phyloP scores from a whole-genome alignment of 257 asterid species.

The Solanum etuberosum region DNA sequence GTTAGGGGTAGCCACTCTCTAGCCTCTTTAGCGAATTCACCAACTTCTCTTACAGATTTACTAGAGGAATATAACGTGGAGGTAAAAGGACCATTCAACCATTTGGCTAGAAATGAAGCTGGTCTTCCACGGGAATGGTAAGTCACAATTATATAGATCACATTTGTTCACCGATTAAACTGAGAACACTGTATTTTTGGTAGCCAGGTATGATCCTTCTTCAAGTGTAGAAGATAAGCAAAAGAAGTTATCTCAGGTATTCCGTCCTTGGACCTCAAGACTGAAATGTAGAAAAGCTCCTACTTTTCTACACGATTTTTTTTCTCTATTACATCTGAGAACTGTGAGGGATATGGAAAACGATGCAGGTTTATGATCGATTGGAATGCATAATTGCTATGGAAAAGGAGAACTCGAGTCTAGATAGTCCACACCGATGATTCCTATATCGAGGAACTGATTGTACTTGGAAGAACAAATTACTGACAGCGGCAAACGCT shows the following conservation, averaged over 20 bases:
- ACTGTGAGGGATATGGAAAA: background rate
- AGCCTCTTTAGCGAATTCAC: background rate
- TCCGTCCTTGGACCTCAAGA: background rate
- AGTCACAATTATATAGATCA: background rate
- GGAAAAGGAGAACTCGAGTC: constrained; percentile 69
- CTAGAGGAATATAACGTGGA: constrained; percentile 72
- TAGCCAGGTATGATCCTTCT: constrained; percentile 69
- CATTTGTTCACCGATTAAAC: background rate
- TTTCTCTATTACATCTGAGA: background rate
- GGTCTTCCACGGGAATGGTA: constrained; percentile 90
- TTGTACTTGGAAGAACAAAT: background rate
- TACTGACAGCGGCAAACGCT: background rate
- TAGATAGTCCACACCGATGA: constrained; percentile 21
- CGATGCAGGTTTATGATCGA: constrained; percentile 55
- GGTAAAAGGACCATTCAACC: constrained; percentile 81
- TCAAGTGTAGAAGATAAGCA: constrained; percentile 16
- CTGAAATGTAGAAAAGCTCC: background rate
- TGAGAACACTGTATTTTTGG: background rate
- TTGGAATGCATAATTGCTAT: constrained; percentile 63
- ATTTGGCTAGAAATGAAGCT: constrained; percentile 70
- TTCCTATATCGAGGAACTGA: background rate
- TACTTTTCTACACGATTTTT: background rate
- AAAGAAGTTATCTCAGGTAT: constrained; percentile 50
- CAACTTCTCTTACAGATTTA: constrained; percentile 29
- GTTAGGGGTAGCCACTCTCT: background rate